Conservation (phyloP, 177 flowering plant species). For the Vitis hybrid region DNA sequence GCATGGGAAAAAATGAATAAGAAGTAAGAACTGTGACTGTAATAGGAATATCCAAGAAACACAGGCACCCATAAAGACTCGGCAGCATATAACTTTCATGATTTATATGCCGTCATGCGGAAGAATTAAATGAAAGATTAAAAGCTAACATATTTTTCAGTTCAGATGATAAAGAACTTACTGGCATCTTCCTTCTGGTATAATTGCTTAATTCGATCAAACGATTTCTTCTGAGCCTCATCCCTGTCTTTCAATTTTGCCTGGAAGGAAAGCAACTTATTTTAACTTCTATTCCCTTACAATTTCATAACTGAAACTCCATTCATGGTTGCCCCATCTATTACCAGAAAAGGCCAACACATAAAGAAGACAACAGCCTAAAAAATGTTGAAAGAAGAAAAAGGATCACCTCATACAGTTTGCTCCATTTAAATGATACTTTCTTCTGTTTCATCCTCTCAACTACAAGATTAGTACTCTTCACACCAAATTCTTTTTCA, state of each 20-base stretch:
- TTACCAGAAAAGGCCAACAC: background rate
- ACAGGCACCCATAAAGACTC: background rate
- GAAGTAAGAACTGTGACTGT: background rate
- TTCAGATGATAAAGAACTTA: conserved; percentile 38
- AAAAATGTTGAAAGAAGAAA: background rate
- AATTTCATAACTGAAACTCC: background rate
- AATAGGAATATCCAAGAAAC: background rate
- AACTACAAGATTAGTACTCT: conserved; percentile 29
- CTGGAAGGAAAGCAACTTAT: conserved; percentile 29
- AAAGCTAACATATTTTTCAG: background rate
- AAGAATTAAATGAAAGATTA: background rate
- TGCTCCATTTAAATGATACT: conserved; percentile 55
- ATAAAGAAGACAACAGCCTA: background rate
- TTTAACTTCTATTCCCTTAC: background rate
- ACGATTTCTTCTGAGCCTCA: conserved; percentile 41
- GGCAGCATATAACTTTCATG: background rate
- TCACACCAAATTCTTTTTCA: conserved; percentile 46
- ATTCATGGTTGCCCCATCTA: background rate
- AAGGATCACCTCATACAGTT: conserved; percentile 62
- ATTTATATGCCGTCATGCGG: background rate
- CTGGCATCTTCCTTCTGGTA: conserved; percentile 59
- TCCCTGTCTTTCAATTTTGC: conserved; percentile 61
- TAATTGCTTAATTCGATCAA: conserved; percentile 46
- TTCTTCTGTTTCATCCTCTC: conserved; percentile 52
- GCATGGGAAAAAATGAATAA: background rate